These are phyloP conservation scores for Eurotiales sp. DNA, from an alignment of 2,329 filamentous ascomycete genomes.

Conservation along the genomic window DNA sequence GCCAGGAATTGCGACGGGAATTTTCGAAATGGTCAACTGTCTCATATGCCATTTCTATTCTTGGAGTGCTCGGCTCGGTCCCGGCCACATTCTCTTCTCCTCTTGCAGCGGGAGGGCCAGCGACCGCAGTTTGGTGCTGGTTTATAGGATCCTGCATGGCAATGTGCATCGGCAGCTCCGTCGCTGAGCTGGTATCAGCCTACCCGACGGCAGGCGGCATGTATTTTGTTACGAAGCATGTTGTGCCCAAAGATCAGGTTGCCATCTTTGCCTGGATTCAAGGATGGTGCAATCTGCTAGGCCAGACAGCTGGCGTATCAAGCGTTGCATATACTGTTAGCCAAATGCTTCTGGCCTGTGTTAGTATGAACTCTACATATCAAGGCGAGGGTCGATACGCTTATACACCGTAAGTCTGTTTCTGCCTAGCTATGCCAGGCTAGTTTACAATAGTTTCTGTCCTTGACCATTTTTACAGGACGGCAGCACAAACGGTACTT, in stretches of 20 bases:
- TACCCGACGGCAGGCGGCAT: constrained; percentile 66
- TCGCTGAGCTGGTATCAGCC: constrained; percentile 63
- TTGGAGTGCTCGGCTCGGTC: constrained; percentile 63
- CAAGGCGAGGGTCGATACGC: constrained; percentile 46
- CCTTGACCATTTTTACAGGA: constrained; percentile 35
- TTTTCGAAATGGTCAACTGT: constrained; percentile 66
- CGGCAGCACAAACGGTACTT: constrained; percentile 56
- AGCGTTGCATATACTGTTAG: constrained; percentile 61
- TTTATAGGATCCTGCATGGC: constrained; percentile 62
- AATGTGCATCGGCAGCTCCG: constrained; percentile 61
- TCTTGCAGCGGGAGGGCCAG: constrained; percentile 57
- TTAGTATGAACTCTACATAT: constrained; percentile 58
- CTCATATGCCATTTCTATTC: constrained; percentile 63
- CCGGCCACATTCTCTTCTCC: constrained; percentile 61
- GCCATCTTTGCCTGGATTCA: constrained; percentile 63
- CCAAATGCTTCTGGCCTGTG: constrained; percentile 61
- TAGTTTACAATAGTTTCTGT: not conserved
- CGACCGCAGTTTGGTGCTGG: constrained; percentile 64
- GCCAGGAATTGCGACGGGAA: constrained; percentile 57
- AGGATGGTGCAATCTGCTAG: constrained; percentile 65
- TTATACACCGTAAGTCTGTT: constrained; percentile 53
- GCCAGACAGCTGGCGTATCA: constrained; percentile 61
- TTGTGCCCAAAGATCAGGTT: constrained; percentile 58
- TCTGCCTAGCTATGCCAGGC: constrained; percentile 7
- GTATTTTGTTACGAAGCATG: constrained; percentile 65